Evolutionary conservation across 495 filamentous ascomycete genomes (phyloP), one percentile per base, ranked within the genome.

Genomic region (Penicillium pancosmium): DNA sequence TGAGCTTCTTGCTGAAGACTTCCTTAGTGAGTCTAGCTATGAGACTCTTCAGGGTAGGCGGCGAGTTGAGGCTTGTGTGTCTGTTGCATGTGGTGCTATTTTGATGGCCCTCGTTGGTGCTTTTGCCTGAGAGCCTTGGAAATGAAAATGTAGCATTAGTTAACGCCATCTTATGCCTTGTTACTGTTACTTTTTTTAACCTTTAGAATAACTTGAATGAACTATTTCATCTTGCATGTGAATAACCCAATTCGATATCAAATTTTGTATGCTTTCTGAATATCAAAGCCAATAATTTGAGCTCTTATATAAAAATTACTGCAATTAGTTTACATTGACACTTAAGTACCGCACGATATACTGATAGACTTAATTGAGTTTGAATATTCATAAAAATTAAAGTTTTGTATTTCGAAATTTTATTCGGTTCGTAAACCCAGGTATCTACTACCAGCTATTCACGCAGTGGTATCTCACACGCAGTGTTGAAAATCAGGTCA

Each of bases 1-100:
- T 0, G 92, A 97, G 72, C 75, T 98, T 46, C 80, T 98, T 12
- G 91, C 93, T 5, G 93, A 98, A 73, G 93, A 98, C 68, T 97
- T 98, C 70, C 71, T 98, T 63, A 89, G 86, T 54, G 91, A 96
- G 63, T 85, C 89, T 69, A 96, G 93, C 67, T 97, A 96, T 77
- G 80, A 76, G 59, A 77, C 67, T 11, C 72, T 98, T 54, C 86
- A 78, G 48, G 93, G 93, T 0, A 78, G 78, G 67, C 84, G 82
- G 64, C 82, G 93, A 52, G 65, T 91, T 43, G 78, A 91, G 57
- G 93, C 93, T 19, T 96, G 87, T 68, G 70, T 83, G 16, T 84
- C 90, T 2, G 93, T 98, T 21, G 78, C 90, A 13, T 83, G 80
- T 4, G 93, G 93, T 0, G 90, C 91, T 9, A 72, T 80, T 40